Percentiles rank a stretch among this genome's conserved stretches.
These are phyloP conservation scores for Kwoniella sp. DNA, from an alignment of 768 basidiomycete species.

Conservation along the genomic window DNA sequence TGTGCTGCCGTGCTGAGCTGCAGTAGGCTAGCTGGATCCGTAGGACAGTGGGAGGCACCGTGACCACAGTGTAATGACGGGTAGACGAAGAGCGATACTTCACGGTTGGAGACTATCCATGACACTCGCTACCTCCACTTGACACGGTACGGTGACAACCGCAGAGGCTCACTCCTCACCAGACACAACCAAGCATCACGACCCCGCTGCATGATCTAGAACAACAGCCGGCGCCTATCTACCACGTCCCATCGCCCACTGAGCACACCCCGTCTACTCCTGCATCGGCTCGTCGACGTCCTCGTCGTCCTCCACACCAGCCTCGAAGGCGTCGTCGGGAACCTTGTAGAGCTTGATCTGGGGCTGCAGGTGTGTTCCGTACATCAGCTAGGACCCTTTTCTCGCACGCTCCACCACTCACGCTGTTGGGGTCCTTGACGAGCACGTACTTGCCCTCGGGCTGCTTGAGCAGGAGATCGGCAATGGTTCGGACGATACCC, in stretches of 20 bases:
- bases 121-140: no score
- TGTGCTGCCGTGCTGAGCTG: no score
- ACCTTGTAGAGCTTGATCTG: slow-evolving; percentile 90
- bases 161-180: no score
- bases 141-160: no score
- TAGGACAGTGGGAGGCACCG: no score
- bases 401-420: slow-evolving; percentile 50
- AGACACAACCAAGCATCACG: no score
- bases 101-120: no score
- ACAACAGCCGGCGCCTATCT: no score
- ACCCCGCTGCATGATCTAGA: no score
- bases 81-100: no score
- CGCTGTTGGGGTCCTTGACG: slow-evolving; percentile 97
- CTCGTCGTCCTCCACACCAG: slow-evolving; percentile 42
- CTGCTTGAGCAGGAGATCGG: slow-evolving; percentile 91
- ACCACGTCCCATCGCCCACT: neutral
- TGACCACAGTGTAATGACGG: no score
- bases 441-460: slow-evolving; percentile 97
- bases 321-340: slow-evolving; percentile 79
- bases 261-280: slow-evolving; percentile 16
- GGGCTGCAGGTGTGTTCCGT: slow-evolving; percentile 57
- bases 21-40: no score
- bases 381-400: neutral
- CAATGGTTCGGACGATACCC: slow-evolving; percentile 94
- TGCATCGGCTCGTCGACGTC: slow-evolving; percentile 33